These are phyloP conservation scores for Quillaja saponaria DNA, from an alignment of 306 rosid genomes.

Conservation along the genomic window DNA sequence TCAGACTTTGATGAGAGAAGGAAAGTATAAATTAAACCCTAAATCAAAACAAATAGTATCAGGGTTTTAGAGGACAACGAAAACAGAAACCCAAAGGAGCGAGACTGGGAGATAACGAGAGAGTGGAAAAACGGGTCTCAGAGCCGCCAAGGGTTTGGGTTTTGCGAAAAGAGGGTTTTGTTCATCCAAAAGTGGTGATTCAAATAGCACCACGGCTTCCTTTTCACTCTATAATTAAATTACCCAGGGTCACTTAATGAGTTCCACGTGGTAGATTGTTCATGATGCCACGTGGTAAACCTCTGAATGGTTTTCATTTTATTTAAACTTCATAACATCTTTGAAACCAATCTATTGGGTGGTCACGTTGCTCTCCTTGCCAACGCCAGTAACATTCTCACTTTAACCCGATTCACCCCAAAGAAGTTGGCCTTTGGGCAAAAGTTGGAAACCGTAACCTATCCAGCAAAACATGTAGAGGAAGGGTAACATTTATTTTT, in stretches of 20 bases:
- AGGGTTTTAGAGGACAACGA: slow-evolving; percentile 35
- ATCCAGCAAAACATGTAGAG: slow-evolving; percentile 32
- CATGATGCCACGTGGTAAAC: slow-evolving; percentile 24
- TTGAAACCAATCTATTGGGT: slow-evolving; percentile 45
- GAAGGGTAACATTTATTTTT: too few relatives aligned
- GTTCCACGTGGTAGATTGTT: slow-evolving; percentile 16
- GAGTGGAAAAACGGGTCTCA: slow-evolving; percentile 56
- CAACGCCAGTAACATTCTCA: not conserved
- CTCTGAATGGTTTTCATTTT: rapidly evolving
- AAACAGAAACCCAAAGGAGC: slow-evolving; percentile 50
- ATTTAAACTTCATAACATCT: not conserved
- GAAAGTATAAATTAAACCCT: slow-evolving; percentile 13
- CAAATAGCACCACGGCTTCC: slow-evolving; percentile 99
- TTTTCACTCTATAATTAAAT: not conserved
- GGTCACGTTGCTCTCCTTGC: not conserved
- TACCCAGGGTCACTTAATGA: slow-evolving; percentile 57
- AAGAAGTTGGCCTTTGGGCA: slow-evolving; percentile 34
- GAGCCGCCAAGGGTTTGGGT: slow-evolving; percentile 99
- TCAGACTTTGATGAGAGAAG: not conserved
- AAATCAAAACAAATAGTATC: slow-evolving; percentile 33
- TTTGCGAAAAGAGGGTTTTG: slow-evolving; percentile 86
- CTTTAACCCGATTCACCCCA: too few relatives aligned
- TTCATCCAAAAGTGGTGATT: slow-evolving; percentile 81
- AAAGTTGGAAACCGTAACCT: slow-evolving; percentile 71
- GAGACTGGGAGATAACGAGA: slow-evolving; percentile 7